Base-by-base conservation (phyloP, 495 filamentous ascomycete species). In the Aspergillus avenaceus region DNA sequence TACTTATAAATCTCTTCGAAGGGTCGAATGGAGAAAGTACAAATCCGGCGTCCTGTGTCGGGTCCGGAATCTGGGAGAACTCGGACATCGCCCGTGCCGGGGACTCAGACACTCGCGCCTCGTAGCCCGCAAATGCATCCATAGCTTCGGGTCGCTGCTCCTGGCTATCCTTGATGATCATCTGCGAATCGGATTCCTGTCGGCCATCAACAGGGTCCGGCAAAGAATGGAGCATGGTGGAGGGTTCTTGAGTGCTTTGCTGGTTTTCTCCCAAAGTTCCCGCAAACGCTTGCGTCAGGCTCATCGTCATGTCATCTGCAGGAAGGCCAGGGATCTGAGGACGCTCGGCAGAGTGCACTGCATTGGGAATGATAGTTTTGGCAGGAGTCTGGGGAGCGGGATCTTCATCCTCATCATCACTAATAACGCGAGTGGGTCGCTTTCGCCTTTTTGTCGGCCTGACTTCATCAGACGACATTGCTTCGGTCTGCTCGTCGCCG, bases 281-380 rank as follows among this genome's bases (percentile, higher is more conserved):
- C n/a, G 87, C 86, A 64, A 96, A 97, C 45, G 90, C 88, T 63
- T 97, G 91, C 4, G 90, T 96, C 42, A 96, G 75, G 34, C 90
- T 88, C 48, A 95, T 80, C 29, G 84, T 79, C 22, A 74, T 74
- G 51, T 72, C 72, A 14, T 70, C 68, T 4, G 72, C 69, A 22
- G 74, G 74, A 26, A 85, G 67, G 2, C 78, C 80, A 19, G 79
- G 84, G 52, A 87, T 83, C 5, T 59, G 40, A 23, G 71, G 67
- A 41, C 72, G 66, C 52, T 71, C 63, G 18, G 59, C 63, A 12
- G 72, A 68, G 19, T 60, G 52, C 0, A 60, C 21, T 9, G 57
- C 47, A 13, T 5, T 21, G 6, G 56, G 48, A 24, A 57, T 58
- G 8, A 65, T 59, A 2, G 63, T 58, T 49, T 58, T 69, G 14